Base-by-base conservation (phyloP, 805 yeast species). In the Saccharomycopsis guyanensis region DNA sequence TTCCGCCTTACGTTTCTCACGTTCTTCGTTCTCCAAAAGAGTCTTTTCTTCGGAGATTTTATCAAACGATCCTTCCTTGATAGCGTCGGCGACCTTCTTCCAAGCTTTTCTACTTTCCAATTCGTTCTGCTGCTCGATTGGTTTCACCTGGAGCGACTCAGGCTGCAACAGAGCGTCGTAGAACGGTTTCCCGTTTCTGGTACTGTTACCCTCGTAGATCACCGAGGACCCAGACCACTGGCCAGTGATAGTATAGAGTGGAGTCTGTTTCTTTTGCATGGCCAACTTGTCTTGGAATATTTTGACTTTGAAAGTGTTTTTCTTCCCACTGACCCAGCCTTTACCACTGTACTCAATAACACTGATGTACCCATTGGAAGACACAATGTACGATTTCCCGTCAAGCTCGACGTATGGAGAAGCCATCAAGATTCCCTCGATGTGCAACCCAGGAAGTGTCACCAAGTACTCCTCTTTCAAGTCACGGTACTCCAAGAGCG, bases 351-450 rank as follows among this genome's bases (percentile, higher is more conserved):
- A 93, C 57, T 86, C 95, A 50, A 93, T 68, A 25, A 74, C 72
- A 13, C 88, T 75, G 52, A 73, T 62, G 65, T 80, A 81, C 19
- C 97, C 97, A 42, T 75, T 72, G 12, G 93, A 81, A 39, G 87
- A 72, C 65, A 85, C 94, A 60, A 93, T 86, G 58, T 71, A 78
- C n/a, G 94, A 75, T 55, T 79, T 79, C 49, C 94, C 94, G 59
- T 91, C 96, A 53, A 93, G 73, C 69, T 93, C 98, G 44, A 89
- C 96, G 63, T 82, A 91, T 24, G 98, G 98, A 2, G 95, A 73
- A 8, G 95, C 96, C 53, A 83, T 80, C 52, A 91, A 66, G 49
- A 91, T 75, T 24, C 98, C 97, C 66, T 91, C 98, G 51, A 91
- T 83, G 65, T 93, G 97, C 57, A 93, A 71, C 12, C 96, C 87